These are phyloP conservation scores for Akanthomyces lecanii DNA, from an alignment of 2,329 filamentous ascomycete genomes.

Conservation along the genomic window DNA sequence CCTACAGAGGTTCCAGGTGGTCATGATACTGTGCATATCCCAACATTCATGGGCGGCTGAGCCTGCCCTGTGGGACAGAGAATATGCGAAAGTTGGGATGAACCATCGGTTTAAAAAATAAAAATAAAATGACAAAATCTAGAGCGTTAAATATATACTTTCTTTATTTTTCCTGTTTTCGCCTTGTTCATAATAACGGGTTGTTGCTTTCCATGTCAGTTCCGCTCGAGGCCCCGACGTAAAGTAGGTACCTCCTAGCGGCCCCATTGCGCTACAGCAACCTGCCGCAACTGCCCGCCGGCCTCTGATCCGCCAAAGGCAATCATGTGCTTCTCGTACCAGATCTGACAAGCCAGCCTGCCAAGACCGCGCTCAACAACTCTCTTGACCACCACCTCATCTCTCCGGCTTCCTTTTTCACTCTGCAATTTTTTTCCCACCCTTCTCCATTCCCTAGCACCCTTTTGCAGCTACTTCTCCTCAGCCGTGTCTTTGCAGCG, in stretches of 20 bases:
- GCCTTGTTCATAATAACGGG: too few species aligned
- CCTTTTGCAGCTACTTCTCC: background rate
- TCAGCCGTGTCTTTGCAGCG: background rate
- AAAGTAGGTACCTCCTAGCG: background rate
- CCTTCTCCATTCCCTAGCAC: background rate
- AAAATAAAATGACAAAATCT: too few species aligned
- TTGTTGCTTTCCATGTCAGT: too few species aligned
- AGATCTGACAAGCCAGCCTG: constrained; percentile 14
- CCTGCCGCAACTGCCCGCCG: background rate
- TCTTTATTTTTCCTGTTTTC: background rate
- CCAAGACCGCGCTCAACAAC: constrained; percentile 17
- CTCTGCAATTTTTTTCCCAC: background rate
- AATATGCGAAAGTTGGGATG: background rate
- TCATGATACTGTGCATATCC: background rate
- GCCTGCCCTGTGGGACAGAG: background rate
- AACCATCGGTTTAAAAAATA: background rate
- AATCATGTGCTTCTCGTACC: constrained; percentile 17
- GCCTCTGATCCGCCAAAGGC: background rate
- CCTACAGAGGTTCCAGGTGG: background rate
- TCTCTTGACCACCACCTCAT: background rate
- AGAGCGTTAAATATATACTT: background rate
- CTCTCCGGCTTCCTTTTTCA: background rate
- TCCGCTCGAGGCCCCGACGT: too few species aligned
- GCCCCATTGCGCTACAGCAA: background rate
- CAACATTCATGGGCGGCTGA: background rate